These are phyloP conservation scores for Mariannaea sp. DNA, from an alignment of 2,329 filamentous ascomycete genomes.

Conservation along the genomic window DNA sequence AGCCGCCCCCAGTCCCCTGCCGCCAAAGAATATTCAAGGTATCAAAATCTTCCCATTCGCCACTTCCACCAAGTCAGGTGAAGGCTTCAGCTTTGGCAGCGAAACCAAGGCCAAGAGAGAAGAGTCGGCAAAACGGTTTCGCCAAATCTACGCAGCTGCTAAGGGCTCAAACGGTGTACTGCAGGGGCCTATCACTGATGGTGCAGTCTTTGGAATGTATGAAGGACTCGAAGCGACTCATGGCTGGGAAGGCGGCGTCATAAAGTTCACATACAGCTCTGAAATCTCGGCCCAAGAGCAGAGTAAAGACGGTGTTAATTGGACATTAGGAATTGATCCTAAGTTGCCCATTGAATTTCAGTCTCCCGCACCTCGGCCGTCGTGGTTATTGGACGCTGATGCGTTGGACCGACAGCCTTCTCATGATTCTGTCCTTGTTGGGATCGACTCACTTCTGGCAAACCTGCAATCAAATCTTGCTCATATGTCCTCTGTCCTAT, in stretches of 20 bases:
- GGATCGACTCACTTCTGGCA: slow-evolving; percentile 77
- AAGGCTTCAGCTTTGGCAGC: slow-evolving; percentile 82
- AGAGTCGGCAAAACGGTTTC: slow-evolving; percentile 73
- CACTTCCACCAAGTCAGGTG: slow-evolving; percentile 58
- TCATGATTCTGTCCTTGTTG: slow-evolving; percentile 70
- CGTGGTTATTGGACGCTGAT: slow-evolving; percentile 54
- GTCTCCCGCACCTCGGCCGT: slow-evolving; percentile 68
- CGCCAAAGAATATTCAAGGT: slow-evolving; percentile 65
- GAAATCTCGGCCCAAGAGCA: slow-evolving; percentile 46
- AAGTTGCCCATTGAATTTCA: slow-evolving; percentile 78
- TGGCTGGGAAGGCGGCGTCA: slow-evolving; percentile 81
- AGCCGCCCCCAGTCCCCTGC: slow-evolving; percentile 74
- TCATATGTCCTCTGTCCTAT: slow-evolving; percentile 84
- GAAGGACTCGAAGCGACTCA: slow-evolving; percentile 58
- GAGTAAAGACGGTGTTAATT: slow-evolving; percentile 59
- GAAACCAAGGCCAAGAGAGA: slow-evolving; percentile 84
- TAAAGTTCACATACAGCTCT: slow-evolving; percentile 68
- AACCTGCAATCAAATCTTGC: slow-evolving; percentile 77
- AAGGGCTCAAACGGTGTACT: slow-evolving; percentile 66
- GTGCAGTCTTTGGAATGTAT: slow-evolving; percentile 71
- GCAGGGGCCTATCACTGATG: slow-evolving; percentile 86
- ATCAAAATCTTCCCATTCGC: slow-evolving; percentile 85
- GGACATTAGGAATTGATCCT: slow-evolving; percentile 79
- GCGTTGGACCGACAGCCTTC: slow-evolving; percentile 61
- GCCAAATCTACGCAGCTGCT: slow-evolving; percentile 68